Evolutionary conservation across 768 basidiomycete genomes (phyloP), one percentile per base, ranked within the genome.

Genomic region (Auriscalpium orientale): DNA sequence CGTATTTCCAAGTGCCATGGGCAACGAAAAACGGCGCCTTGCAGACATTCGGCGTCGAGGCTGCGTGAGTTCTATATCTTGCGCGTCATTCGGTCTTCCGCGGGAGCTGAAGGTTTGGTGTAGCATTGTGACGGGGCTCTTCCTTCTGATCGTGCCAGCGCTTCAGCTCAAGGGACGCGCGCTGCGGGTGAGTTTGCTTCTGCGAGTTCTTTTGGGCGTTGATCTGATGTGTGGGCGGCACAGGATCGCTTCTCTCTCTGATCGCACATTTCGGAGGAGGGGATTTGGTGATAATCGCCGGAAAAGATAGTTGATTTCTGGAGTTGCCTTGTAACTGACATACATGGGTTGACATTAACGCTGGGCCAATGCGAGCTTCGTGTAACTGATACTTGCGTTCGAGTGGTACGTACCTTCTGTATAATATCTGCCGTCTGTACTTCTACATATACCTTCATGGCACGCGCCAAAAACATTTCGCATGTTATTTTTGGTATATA

Each of bases 1-100:
- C 84, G 1, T 85, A 80, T 67, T 86, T 80, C 66, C 83, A 86
- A 64, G 76, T 85, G 3, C 80, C 80, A 5, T 85, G 84, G 84
- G 82, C 83, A 6, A 64, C 68, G 33, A 81, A 77, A 60, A 65
- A 81, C 56, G 84, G 84, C 15, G 81, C 83, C 5, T 66, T 85
- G 33, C 81, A 84, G 57, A 79, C 80, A 6, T 79, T 84, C 62
- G 83, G 84, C 7, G 73, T 74, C 46, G 84, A 86, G 67, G 79
- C 82, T 36, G 83, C 84, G 73, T 80, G 65, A 65, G 79, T 74
- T 2, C 37, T 16, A 49, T 56, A 10, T 13, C 47, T 44, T 58
- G 54, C 40, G 38, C 47, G 9, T 47, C 47, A 21, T 51, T 45
- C 28, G 36, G 46, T 5, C 37, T 22, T 28, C 11, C 15, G 46